Base-by-base conservation (phyloP, 2,329 filamentous ascomycete species). In the Aspergillus fumigatus region DNA sequence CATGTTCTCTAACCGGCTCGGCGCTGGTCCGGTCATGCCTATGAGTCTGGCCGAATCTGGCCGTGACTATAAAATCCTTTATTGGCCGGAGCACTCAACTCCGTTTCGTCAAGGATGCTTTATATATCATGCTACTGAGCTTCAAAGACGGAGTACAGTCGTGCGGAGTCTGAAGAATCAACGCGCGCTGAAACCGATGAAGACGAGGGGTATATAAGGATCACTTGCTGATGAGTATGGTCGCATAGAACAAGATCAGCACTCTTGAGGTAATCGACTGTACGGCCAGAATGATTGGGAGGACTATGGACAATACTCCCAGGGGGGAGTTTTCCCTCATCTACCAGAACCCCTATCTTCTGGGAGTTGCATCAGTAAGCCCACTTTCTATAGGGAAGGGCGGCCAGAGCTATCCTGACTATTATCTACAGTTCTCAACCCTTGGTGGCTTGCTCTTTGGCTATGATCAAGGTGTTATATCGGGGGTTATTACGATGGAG, bases 391-490 rank as follows among this genome's bases (percentile, higher is more conserved):
- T 1, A 2, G 43, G 4, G 9, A 19, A 4, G 4, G 7, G 38
- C 19, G n/a, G 23, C n/a, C 21, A 26, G 21, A 9, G 21, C 32
- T 14, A 38, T 38, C 41, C 25, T 32, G 17, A 7, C 29, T 17
- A n/a, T 51, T 19, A 55, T 19, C 19, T 2, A 26, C 41, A 73
- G 75, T 74, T 74, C 69, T 71, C 74, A 5, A 75, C 74, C 1
- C 64, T 77, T 0, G 75, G 75, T n/a, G 67, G 70, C 66, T 71
- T 81, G 21, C 70, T 80, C 1, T 81, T 78, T 41, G 79, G 79
- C 1, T 80, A 81, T 63, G 78, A 81, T 53, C 79, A 81, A 51
- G 79, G 78, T 3, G 78, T 80, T 17, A 70, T 81, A 7, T 78
- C 75, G 1, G 76, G 75, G n/a, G 73, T 80, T 1, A 64, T 80